Evolutionary conservation across 2,329 filamentous ascomycete species (phyloP), one percentile per base, ranked within the genome.

Genomic region (Botrytis porri): DNA sequence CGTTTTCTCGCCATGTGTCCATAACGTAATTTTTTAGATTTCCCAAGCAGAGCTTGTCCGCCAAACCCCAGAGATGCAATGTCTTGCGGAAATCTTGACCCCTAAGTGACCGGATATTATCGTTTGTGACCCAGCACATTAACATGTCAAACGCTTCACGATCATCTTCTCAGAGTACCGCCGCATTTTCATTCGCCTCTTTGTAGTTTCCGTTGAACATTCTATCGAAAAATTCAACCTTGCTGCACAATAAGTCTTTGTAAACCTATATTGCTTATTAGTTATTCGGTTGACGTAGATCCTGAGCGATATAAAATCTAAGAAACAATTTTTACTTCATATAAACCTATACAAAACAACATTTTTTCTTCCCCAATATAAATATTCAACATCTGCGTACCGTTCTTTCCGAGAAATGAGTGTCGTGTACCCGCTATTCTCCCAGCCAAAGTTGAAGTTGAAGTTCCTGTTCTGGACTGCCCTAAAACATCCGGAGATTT

Each of bases 171-270:
- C 73, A 74, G 41, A 76, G 65, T 3, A 22, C 43, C 3, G 73
- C 74, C 0, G 22, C 54, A 10, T 64, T 71, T 4, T 66, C 39
- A 0, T 16, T 54, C 14, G 74, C 60, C n/a, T 77, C 71, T 32
- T 45, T 57, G 25, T 75, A 76, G 0, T 51, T 43, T 25, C 69
- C 63, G 9, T 62, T 43, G 57, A 75, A 75, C 73, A 77, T 75
- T 51, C 73, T 75, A 16, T 70, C 57, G 43, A 76, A 77, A 32
- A 73, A 77, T 0, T 75, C 73, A 32, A 77, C 45, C 32, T 74
- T 75, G 22, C 70, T 64, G 71, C 71, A 75, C 3, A 75, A 35
- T 1, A 70, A 35, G 5, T 57, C 37, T 18, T 74, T 73, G 51
- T 76, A 59, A 45, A 61, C 22, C 59, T 61, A 10, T 12, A 12